Evolutionary conservation across 2,329 filamentous ascomycete genomes (phyloP).

Genomic region (Trichoderma sp.): DNA sequence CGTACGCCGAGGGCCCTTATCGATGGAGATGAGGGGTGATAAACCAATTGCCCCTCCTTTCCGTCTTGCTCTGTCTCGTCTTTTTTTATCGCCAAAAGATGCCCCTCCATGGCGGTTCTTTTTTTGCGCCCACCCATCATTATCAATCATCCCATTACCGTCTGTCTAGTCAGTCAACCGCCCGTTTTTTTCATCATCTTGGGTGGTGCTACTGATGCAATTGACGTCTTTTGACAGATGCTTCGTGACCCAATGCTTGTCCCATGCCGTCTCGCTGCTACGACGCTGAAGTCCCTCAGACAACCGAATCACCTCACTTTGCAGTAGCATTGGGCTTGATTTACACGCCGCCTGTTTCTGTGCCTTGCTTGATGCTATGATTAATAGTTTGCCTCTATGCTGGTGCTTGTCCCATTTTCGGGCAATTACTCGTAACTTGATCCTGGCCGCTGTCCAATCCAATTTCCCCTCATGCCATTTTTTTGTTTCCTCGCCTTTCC

Average conservation of each 20-base stretch:
- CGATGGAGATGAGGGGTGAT: conserved; percentile 19
- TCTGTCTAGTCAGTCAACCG: not conserved
- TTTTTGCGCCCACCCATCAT: not conserved
- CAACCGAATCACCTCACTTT: not conserved
- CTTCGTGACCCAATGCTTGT: not conserved
- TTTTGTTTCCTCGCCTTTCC: not conserved
- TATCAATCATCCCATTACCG: not conserved
- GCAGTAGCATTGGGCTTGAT: not conserved
- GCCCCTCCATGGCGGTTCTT: not conserved
- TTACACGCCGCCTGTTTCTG: not conserved
- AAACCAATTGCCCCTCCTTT: conserved; percentile 18
- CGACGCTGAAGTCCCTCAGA: not conserved
- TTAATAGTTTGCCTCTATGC: not conserved
- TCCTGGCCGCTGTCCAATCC: not conserved
- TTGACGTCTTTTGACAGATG: not conserved
- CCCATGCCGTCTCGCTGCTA: not conserved
- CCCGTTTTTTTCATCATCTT: not conserved
- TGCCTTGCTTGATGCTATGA: not conserved
- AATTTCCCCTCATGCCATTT: not conserved
- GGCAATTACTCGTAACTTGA: not conserved
- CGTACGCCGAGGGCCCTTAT: conserved; percentile 10
- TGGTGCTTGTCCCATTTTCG: not conserved
- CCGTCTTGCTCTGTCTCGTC: not conserved
- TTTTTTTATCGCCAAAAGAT: not conserved
- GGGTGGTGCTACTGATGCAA: not conserved